Conservation (phyloP, 2,329 filamentous ascomycete genomes). For the Apiospora marii region DNA sequence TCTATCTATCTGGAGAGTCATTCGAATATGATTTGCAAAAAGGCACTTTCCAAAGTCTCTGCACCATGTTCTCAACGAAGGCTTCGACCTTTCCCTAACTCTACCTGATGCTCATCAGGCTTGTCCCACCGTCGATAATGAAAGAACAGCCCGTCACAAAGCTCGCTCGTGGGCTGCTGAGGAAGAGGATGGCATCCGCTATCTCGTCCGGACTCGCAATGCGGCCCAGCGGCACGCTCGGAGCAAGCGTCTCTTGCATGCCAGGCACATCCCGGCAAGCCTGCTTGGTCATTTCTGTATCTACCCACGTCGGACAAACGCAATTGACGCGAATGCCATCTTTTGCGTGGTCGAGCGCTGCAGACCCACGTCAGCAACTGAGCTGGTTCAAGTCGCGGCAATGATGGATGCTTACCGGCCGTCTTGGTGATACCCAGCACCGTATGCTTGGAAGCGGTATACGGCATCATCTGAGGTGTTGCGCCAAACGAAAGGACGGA, state of each 20-base stretch:
- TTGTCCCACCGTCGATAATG: conserved; percentile 31
- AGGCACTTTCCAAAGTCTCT: no score
- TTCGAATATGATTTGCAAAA: no score
- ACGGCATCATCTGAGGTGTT: conserved; percentile 23
- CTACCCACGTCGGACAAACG: conserved; percentile 42
- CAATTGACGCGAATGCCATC: conserved; percentile 43
- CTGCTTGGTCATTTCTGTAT: conserved; percentile 40
- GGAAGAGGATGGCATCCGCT: conserved; percentile 39
- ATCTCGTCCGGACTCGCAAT: conserved; percentile 42
- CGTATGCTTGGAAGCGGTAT: conserved; percentile 34
- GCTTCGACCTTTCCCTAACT: neutral
- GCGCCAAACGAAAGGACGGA: conserved; percentile 27
- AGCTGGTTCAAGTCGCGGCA: neutral
- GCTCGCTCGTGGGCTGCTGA: conserved; percentile 40
- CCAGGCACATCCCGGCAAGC: conserved; percentile 30
- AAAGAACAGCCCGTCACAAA: conserved; percentile 39
- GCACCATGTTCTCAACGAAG: no score
- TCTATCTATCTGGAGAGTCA: no score
- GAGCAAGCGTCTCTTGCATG: conserved; percentile 29
- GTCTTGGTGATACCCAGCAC: conserved; percentile 30
- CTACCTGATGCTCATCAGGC: neutral
- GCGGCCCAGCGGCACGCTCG: conserved; percentile 34
- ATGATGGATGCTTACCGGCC: conserved; percentile 28
- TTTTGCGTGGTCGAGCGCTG: conserved; percentile 39
- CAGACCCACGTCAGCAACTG: neutral